Percentiles rank a stretch among this genome's conserved stretches.
Conservation (phyloP, 768 basidiomycete species). For the Russula sp. region DNA sequence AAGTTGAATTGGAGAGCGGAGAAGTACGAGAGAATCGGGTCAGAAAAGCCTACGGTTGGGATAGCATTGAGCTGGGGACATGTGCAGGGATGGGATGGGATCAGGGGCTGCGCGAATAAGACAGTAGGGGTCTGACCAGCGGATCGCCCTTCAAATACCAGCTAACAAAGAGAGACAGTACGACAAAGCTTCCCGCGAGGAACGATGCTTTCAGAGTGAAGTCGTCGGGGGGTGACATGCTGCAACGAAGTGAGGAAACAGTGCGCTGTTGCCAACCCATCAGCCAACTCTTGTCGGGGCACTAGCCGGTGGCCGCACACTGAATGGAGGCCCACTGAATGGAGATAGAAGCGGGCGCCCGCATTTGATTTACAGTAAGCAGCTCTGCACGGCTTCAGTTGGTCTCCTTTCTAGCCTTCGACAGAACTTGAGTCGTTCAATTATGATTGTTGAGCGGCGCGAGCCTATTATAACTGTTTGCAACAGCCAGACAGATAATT, state of each 20-base stretch:
- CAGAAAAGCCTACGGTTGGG: slow-evolving; percentile 33
- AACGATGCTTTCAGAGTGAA: neutral
- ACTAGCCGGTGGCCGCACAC: too few relatives aligned
- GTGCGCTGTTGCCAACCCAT: too few relatives aligned
- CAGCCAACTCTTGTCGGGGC: too few relatives aligned
- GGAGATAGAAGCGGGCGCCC: too few relatives aligned
- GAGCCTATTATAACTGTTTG: too few relatives aligned
- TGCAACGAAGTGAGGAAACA: neutral
- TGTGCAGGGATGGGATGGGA: neutral
- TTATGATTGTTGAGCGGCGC: too few relatives aligned
- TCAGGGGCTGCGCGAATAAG: neutral
- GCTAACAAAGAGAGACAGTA: neutral
- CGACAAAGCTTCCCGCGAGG: neutral
- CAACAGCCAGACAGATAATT: too few relatives aligned
- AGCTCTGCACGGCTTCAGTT: too few relatives aligned
- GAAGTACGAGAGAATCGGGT: slow-evolving; percentile 29
- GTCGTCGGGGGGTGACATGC: neutral
- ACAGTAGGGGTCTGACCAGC: neutral
- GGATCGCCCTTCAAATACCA: neutral
- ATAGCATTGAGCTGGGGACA: slow-evolving; percentile 23
- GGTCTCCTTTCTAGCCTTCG: too few relatives aligned
- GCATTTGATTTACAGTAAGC: too few relatives aligned
- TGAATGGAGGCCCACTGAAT: too few relatives aligned
- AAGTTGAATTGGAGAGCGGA: slow-evolving; percentile 26
- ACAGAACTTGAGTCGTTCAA: too few relatives aligned